Percentiles rank a stretch among this genome's conserved stretches.
These are phyloP conservation scores for Trypanosoma cruzi DNA, from an alignment of 208 protist genomes.

Conservation along the genomic window DNA sequence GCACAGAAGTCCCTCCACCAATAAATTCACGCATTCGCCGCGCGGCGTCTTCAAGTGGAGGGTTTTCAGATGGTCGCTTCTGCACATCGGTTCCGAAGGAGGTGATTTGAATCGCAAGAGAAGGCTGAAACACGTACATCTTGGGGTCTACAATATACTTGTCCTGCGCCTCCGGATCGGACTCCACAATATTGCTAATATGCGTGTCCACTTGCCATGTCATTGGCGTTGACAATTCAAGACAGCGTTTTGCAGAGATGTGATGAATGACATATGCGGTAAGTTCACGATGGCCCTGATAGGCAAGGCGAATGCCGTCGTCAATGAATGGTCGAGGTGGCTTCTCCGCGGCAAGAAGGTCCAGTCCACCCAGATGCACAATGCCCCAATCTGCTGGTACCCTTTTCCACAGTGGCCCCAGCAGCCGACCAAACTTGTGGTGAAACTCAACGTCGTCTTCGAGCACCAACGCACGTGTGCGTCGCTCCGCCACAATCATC, in stretches of 20 bases:
- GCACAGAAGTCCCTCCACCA: conserved; percentile 81
- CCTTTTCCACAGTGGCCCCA: conserved; percentile 51
- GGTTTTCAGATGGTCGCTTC: conserved; percentile 70
- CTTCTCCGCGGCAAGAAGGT: conserved; percentile 77
- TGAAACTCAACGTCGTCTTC: conserved; percentile 93
- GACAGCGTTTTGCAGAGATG: conserved; percentile 65
- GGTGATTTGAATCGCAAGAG: conserved; percentile 87
- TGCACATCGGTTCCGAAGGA: conserved; percentile 90
- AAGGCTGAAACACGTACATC: conserved; percentile 90
- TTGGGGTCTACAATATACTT: conserved; percentile 87
- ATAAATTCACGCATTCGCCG: conserved; percentile 92
- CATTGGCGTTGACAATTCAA: conserved; percentile 82
- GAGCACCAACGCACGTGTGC: conserved; percentile 68
- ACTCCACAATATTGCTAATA: conserved; percentile 62
- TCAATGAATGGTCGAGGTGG: conserved; percentile 84
- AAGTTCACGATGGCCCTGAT: conserved; percentile 88
- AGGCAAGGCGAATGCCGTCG: conserved; percentile 78
- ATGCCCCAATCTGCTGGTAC: conserved; percentile 89
- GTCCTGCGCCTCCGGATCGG: conserved; percentile 66
- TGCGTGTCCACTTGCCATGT: conserved; percentile 94
- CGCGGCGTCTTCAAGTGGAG: conserved; percentile 80
- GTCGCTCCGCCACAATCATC: conserved; percentile 42
- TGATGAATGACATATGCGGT: conserved; percentile 88
- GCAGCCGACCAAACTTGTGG: conserved; percentile 59
- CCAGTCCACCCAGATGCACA: conserved; percentile 89